Evolutionary conservation across 495 filamentous ascomycete species (phyloP), one percentile per base, ranked within the genome.

Genomic region (Daldinia childiae): DNA sequence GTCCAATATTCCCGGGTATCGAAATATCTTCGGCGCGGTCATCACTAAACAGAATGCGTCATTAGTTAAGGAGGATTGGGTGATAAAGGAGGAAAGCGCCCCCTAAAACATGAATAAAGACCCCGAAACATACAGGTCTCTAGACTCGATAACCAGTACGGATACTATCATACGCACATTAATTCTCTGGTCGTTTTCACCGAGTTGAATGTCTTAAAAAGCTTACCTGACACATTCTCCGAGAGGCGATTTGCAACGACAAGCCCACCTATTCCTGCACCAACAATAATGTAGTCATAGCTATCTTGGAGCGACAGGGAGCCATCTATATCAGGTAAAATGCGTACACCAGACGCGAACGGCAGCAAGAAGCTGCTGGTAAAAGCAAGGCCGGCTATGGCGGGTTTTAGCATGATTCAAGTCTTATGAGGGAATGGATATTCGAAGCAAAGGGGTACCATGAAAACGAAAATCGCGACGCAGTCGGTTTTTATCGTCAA

Each of bases 211-310:
- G 39, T 0, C 4, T 65, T 55, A 0, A 21, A 15, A 26, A 50
- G 61, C 72, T 30, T 41, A 77, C 80, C 73, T 3, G 60, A 73
- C 19, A 80, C 69, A 58, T 83, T 71, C 68, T 86, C 83, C 4
- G 85, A 84, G 2, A 90, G 79, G 3, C 86, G 79, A 67, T 83
- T 84, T 1, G 87, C 87, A 24, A 88, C 75, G 5, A 83, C 82
- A 7, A 88, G 79, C 17, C 87, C 87, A 39, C 82, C 77, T 24
- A 86, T 86, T 9, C 86, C 86, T 24, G 84, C 84, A n/a, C 86
- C 86, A 19, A 87, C 77, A 19, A 88, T 73, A 15, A 87, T 77
- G 50, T 84, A 87, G 71, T 87, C 83, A 41, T 84, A 89, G 8
- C 75, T 74, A 0, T 66, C 72, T 8, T 45, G 60, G 6, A 80